These are phyloP conservation scores for Fusarium ambrosium DNA, from an alignment of 2,329 filamentous ascomycete species.

Conservation along the genomic window DNA sequence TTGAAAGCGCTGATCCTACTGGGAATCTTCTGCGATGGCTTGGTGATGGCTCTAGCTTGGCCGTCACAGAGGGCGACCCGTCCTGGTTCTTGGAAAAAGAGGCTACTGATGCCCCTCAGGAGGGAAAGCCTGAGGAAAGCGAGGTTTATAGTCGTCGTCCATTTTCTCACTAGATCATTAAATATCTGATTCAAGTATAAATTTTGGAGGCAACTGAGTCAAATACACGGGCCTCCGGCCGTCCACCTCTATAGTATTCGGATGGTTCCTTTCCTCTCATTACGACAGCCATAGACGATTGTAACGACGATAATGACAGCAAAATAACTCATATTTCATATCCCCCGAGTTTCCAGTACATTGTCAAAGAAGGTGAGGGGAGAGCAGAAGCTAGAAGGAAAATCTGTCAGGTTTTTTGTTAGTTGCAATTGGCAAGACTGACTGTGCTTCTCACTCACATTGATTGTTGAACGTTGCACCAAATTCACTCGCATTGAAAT, in stretches of 20 bases:
- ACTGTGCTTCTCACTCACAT: conserved; percentile 31
- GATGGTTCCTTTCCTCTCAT: too few species aligned
- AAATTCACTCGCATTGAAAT: conserved; percentile 21
- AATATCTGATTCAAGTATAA: not conserved
- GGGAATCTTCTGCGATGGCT: conserved; percentile 25
- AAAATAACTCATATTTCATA: conserved; percentile 21
- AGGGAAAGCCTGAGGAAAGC: conserved; percentile 13
- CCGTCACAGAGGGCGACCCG: conserved; percentile 16
- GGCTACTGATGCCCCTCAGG: conserved; percentile 14
- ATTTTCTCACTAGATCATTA: conserved; percentile 10
- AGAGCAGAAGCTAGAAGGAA: conserved; percentile 27
- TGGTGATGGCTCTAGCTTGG: conserved; percentile 22
- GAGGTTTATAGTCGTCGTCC: conserved; percentile 14
- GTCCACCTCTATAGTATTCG: too few species aligned
- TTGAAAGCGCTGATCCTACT: conserved; percentile 2
- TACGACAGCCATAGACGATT: too few species aligned
- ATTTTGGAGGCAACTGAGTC: too few species aligned
- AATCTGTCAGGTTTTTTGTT: conserved; percentile 24
- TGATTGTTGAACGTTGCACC: conserved; percentile 20
- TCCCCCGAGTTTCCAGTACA: conserved; percentile 26
- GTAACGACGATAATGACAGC: not conserved
- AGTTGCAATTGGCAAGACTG: conserved; percentile 11
- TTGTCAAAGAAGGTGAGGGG: conserved; percentile 26
- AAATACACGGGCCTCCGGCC: too few species aligned
- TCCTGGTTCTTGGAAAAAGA: conserved; percentile 27